Conservation (phyloP, 2,329 filamentous ascomycete species). For the Monosporascus sp. region DNA sequence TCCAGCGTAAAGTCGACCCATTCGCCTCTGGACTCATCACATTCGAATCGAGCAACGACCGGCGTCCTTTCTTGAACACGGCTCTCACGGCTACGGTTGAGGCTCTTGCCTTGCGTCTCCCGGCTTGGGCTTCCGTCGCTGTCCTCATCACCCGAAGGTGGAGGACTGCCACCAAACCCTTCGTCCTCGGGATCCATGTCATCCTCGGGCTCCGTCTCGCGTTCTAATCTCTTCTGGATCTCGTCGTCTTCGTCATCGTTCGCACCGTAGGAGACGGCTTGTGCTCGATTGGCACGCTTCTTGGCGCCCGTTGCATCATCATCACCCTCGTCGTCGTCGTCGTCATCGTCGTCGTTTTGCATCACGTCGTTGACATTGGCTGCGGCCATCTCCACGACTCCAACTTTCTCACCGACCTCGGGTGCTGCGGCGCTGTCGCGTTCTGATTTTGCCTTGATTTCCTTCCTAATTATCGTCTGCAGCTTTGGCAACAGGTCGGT, state of each 20-base stretch:
- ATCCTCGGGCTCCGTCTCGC: slow-evolving; percentile 51
- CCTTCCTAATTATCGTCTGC: slow-evolving; percentile 64
- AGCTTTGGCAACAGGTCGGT: slow-evolving; percentile 70
- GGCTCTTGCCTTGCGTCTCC: slow-evolving; percentile 14
- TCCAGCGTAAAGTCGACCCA: slow-evolving; percentile 79
- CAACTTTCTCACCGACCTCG: slow-evolving; percentile 57
- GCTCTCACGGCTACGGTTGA: slow-evolving; percentile 49
- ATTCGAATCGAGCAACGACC: slow-evolving; percentile 72
- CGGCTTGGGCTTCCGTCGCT: slow-evolving; percentile 33
- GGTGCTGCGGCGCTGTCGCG: slow-evolving; percentile 67
- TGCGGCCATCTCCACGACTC: slow-evolving; percentile 47
- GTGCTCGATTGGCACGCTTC: slow-evolving; percentile 67
- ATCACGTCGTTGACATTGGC: slow-evolving; percentile 26
- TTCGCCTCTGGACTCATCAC: slow-evolving; percentile 67
- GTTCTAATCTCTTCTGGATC: slow-evolving; percentile 59
- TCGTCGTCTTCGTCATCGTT: slow-evolving; percentile 89
- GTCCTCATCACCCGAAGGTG: slow-evolving; percentile 34
- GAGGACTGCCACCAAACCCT: slow-evolving; percentile 45
- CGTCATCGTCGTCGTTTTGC: slow-evolving; percentile 55
- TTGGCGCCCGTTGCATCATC: slow-evolving; percentile 73
- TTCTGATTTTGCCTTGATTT: slow-evolving; percentile 76
- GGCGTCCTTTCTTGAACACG: slow-evolving; percentile 59
- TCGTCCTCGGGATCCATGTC: slow-evolving; percentile 55
- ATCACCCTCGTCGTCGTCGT: slow-evolving; percentile 72
- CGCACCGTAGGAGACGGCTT: slow-evolving; percentile 83